These are phyloP conservation scores for Microcos paniculata DNA, from an alignment of 345 rosid genomes.

Conservation along the genomic window DNA sequence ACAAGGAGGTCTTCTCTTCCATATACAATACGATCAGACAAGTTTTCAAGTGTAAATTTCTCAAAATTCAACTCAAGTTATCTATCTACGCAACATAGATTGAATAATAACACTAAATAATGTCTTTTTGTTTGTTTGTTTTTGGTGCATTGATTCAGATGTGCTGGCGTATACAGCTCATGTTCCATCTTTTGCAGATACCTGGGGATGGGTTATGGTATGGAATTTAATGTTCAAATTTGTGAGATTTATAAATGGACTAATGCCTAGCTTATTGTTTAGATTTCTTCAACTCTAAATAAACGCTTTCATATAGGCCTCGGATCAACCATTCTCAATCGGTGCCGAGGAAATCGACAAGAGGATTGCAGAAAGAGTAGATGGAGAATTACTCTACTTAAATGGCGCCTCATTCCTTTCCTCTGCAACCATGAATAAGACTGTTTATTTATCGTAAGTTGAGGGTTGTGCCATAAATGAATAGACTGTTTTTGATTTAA, in stretches of 20 bases:
- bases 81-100: neutral
- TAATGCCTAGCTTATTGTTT: neutral
- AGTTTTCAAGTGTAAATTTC: conserved; percentile 60
- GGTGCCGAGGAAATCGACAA: conserved; percentile 63
- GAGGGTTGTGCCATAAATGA: neutral
- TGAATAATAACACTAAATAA: neutral
- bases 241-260: neutral
- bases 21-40: conserved; percentile 90
- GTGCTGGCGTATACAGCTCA: conserved; percentile 91
- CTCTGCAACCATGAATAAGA: conserved; percentile 81
- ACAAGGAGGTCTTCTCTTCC: conserved; percentile 89
- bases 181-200: conserved; percentile 94
- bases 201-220: conserved; percentile 99
- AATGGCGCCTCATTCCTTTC: conserved; percentile 80
- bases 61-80: neutral
- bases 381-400: conserved; percentile 68
- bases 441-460: conserved; percentile 73
- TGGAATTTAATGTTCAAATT: neutral
- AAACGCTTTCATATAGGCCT: conserved; percentile 50
- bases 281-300: neutral
- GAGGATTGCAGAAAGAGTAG: conserved; percentile 65
- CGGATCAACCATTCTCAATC: conserved; percentile 70
- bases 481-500: neutral
- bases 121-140: neutral
- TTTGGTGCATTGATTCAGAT: conserved; percentile 41